A percentile compares a stretch with the other conserved stretches of the same genome.
Conservation (phyloP, 441 rosid genomes). For the Bruguiera hainesii region DNA sequence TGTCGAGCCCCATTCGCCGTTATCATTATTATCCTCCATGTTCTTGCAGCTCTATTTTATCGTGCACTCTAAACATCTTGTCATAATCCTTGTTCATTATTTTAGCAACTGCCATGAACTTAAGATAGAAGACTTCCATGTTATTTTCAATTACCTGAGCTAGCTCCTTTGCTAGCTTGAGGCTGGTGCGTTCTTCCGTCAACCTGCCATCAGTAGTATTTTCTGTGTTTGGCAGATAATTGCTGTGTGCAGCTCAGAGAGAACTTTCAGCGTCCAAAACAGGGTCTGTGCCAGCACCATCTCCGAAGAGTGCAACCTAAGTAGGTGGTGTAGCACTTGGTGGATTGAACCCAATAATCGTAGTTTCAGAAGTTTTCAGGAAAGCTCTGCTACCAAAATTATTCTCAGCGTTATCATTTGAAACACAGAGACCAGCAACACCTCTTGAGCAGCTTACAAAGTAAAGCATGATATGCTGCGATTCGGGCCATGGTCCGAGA, state of each 20-base stretch:
- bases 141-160: slow-evolving; percentile 86
- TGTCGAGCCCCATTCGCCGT: slow-evolving; percentile 68
- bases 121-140: slow-evolving; percentile 67
- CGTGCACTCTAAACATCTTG: slow-evolving; percentile 82
- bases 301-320: slow-evolving; percentile 89
- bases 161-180: slow-evolving; percentile 82
- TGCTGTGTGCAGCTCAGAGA: slow-evolving; percentile 81
- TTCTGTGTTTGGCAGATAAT: slow-evolving; percentile 75
- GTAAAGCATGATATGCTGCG: slow-evolving; percentile 76
- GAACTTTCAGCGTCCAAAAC: slow-evolving; percentile 48
- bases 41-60: slow-evolving; percentile 58
- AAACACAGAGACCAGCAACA: slow-evolving; percentile 84
- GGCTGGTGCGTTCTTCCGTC: slow-evolving; percentile 84
- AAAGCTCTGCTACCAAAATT: slow-evolving; percentile 82
- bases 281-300: slow-evolving; percentile 87
- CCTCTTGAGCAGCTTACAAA: slow-evolving; percentile 91
- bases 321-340: slow-evolving; percentile 85
- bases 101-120: slow-evolving; percentile 47
- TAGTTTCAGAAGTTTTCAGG: slow-evolving; percentile 90
- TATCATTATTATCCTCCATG: slow-evolving; percentile 24
- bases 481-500: slow-evolving; percentile 69
- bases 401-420: slow-evolving; percentile 91
- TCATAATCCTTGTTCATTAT: slow-evolving; percentile 48
- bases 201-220: slow-evolving; percentile 76
- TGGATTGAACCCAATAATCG: slow-evolving; percentile 87